These are phyloP conservation scores for Aspergillus leporis DNA, from an alignment of 495 filamentous ascomycete genomes.

Conservation along the genomic window DNA sequence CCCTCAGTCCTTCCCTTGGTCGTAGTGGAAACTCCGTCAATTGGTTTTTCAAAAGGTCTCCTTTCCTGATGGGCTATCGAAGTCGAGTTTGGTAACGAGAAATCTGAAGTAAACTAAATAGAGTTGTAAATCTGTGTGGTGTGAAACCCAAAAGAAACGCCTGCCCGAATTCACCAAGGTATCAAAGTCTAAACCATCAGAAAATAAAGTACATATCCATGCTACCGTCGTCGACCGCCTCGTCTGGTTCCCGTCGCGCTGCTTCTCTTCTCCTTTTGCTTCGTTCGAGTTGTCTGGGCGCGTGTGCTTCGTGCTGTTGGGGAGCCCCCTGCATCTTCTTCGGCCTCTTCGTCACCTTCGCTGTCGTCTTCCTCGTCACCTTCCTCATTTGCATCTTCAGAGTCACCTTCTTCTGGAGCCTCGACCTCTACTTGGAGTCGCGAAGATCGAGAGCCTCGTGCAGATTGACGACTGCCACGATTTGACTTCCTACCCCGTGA, in stretches of 20 bases:
- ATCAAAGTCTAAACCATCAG: conserved; percentile 23
- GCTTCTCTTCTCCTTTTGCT: conserved; percentile 39
- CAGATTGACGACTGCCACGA: conserved; percentile 36
- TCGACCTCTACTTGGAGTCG: conserved; percentile 45
- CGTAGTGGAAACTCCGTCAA: background rate
- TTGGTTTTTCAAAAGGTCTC: background rate
- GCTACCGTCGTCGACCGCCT: conserved; percentile 38
- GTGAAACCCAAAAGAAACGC: conserved; percentile 15
- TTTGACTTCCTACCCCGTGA: conserved; percentile 45
- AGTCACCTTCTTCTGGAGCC: conserved; percentile 40
- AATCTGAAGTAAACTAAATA: background rate
- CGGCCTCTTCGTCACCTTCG: conserved; percentile 37
- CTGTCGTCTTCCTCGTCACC: conserved; percentile 38
- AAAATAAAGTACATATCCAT: conserved; percentile 5
- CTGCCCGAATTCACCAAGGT: conserved; percentile 21
- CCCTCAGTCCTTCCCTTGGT: background rate
- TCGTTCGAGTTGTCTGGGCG: conserved; percentile 39
- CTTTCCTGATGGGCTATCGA: background rate
- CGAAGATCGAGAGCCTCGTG: conserved; percentile 45
- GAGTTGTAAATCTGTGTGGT: background rate
- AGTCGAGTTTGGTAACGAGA: background rate
- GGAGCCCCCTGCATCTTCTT: conserved; percentile 40
- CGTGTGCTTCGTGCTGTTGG: conserved; percentile 40
- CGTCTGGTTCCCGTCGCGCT: conserved; percentile 33
- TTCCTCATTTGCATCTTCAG: conserved; percentile 44